A percentile compares a stretch with the other conserved stretches of the same genome.
phyloP scores from a whole-genome alignment of 2,329 filamentous ascomycete species.

The Cladobotryum protrusum region DNA sequence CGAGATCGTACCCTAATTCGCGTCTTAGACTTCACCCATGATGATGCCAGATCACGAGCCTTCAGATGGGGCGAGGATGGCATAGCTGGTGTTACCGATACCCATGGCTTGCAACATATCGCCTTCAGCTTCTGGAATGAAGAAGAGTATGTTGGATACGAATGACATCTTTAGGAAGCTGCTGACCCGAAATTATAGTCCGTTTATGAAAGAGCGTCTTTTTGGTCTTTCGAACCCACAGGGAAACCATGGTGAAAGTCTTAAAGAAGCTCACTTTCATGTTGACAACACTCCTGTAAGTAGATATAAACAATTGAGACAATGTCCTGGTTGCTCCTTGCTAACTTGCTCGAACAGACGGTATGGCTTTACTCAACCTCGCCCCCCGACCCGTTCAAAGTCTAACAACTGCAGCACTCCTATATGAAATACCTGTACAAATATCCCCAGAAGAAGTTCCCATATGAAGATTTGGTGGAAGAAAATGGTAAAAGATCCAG shows the following conservation, averaged over 20 bases:
- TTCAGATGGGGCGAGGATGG: conserved; percentile 97
- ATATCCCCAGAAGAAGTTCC: conserved; percentile 86
- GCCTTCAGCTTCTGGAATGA: conserved; percentile 98
- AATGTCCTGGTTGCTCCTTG: not conserved
- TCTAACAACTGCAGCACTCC: conserved; percentile 59
- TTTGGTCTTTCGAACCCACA: conserved; percentile 95
- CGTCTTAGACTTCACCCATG: conserved; percentile 77
- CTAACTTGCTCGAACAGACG: conserved; percentile 31
- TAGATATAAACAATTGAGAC: not conserved
- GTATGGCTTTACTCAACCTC: conserved; percentile 26
- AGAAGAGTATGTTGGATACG: conserved; percentile 61
- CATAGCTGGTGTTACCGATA: conserved; percentile 89
- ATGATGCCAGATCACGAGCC: conserved; percentile 79
- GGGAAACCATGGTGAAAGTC: conserved; percentile 92
- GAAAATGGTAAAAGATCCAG: conserved; percentile 75
- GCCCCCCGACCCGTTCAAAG: conserved; percentile 10
- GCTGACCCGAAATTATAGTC: conserved; percentile 49
- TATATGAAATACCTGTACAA: conserved; percentile 99
- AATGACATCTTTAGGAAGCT: not conserved
- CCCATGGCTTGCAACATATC: conserved; percentile 85
- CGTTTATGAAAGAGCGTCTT: conserved; percentile 88
- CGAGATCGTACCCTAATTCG: not conserved
- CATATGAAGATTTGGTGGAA: conserved; percentile 79
- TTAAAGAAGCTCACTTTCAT: conserved; percentile 96
- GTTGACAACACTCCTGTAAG: conserved; percentile 80